These are phyloP conservation scores for Pseudogymnoascus sp. DNA, from an alignment of 2,329 filamentous ascomycete species.

Conservation along the genomic window DNA sequence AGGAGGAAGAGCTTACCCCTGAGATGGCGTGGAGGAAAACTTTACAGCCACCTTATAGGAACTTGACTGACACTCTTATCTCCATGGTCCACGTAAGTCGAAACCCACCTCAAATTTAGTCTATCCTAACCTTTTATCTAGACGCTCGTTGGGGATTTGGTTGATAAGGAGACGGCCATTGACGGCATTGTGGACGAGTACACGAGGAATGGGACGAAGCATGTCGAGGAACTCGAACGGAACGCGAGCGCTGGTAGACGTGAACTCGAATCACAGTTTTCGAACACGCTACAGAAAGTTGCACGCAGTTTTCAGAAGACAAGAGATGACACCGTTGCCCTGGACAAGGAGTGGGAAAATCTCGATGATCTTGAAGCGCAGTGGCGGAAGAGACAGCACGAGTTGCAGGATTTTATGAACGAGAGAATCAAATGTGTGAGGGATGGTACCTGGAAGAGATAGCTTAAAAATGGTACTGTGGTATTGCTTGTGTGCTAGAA, in stretches of 20 bases:
- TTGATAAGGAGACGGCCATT: constrained; percentile 24
- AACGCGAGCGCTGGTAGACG: constrained; percentile 12
- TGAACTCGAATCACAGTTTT: constrained; percentile 12
- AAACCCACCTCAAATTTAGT: neutral
- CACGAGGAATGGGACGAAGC: constrained; percentile 20
- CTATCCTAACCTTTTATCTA: constrained; percentile 18
- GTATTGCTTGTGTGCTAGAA: neutral
- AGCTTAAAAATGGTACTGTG: neutral
- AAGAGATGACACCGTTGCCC: constrained; percentile 14
- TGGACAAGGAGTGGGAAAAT: constrained; percentile 15
- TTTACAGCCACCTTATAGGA: constrained; percentile 24
- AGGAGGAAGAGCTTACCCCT: constrained; percentile 9
- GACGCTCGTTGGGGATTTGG: constrained; percentile 24
- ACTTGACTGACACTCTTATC: constrained; percentile 20
- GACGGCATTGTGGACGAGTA: constrained; percentile 23
- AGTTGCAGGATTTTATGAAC: constrained; percentile 12
- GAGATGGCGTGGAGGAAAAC: constrained; percentile 22
- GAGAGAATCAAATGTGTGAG: neutral
- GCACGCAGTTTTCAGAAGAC: constrained; percentile 15
- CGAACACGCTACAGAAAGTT: constrained; percentile 9
- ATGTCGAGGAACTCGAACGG: constrained; percentile 17
- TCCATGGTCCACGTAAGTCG: constrained; percentile 25
- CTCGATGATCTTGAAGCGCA: constrained; percentile 16
- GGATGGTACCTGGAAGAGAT: neutral
- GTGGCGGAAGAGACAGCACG: constrained; percentile 22